Conservation (phyloP, 1,284 basidiomycete species). For the Veloboletus limbatus region DNA sequence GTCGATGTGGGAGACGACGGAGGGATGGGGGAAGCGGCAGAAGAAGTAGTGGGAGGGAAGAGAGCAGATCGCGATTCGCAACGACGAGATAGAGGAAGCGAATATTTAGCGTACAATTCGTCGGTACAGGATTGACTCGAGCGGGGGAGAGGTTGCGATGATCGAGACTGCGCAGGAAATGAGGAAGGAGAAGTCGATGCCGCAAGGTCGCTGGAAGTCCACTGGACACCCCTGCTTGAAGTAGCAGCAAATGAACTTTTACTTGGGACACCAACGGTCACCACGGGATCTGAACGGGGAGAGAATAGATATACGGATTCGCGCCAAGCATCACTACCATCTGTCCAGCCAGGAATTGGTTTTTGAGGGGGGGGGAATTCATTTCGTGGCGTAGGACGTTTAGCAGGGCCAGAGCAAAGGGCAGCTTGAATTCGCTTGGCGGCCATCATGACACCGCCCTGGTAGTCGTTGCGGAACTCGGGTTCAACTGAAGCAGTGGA, state of each 20-base stretch:
- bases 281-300: slow-evolving; percentile 31
- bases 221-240: slow-evolving; percentile 51
- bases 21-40: slow-evolving; percentile 31
- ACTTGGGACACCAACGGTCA: slow-evolving; percentile 18
- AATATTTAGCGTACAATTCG: slow-evolving; percentile 53
- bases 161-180: slow-evolving; percentile 16
- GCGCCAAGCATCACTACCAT: slow-evolving; percentile 63
- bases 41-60: slow-evolving; percentile 35
- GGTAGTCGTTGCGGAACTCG: slow-evolving; percentile 41
- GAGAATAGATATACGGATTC: slow-evolving; percentile 51
- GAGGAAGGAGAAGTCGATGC: slow-evolving; percentile 28
- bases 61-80: slow-evolving; percentile 48
- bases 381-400: slow-evolving; percentile 26
- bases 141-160: slow-evolving; percentile 17
- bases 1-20: slow-evolving; percentile 30
- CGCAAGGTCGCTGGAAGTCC: slow-evolving; percentile 38
- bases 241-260: slow-evolving; percentile 47
- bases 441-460: slow-evolving; percentile 66
- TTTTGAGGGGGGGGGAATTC: slow-evolving; percentile 35
- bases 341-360: slow-evolving; percentile 66
- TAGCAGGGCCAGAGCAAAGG: slow-evolving; percentile 42
- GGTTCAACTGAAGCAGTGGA: slow-evolving; percentile 16
- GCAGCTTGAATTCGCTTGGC: slow-evolving; percentile 52
- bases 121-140: slow-evolving; percentile 39
- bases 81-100: slow-evolving; percentile 50